Evolutionary conservation across 129 eudicot genomes (phyloP), one percentile per base, ranked within the genome.

Genomic region (Centella asiatica): DNA sequence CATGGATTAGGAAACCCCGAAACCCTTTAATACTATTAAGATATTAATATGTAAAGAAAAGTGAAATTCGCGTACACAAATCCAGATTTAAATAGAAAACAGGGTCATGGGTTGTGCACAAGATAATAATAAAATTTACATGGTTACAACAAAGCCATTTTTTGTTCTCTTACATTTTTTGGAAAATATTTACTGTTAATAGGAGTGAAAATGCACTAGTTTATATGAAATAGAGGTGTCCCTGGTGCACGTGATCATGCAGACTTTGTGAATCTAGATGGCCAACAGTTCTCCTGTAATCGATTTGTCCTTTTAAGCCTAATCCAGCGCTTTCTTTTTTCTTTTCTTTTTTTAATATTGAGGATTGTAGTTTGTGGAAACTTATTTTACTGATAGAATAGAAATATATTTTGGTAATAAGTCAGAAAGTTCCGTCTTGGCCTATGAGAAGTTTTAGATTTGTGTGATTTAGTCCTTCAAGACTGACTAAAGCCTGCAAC

Each of bases 181-280:
- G 44, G 10, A 26, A 22, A 18, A 27, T 15, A 17, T 46, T 1
- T 40, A 6, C 9, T 3, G 23, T 45, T 44, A 12, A n/a, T n/a
- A 36, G 6, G 26, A 2, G 14, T 62, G 19, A 10, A 10, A 24
- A 53, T 46, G 7, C 29, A 24, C 29, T 17, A 26, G 26, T 14
- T 12, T 27, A 7, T 13, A 22, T 13, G 19, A 26, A 5, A 7
- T 37, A 13, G 18, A 37, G 37, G 25, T 36, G 11, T 58, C 69
- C 46, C 74, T 47, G 76, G 65, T 60, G 71, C 77, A 59, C 80
- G 80, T 71, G 84, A 79, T 62, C 27, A 12, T 61, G 75, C 28
- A 67, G 74, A 25, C 42, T 31, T 50, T 31, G 74, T 75, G 80
- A 74, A 74, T 66, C 76, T 68, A 37, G 57, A 57, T 66, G 52